Evolutionary conservation across 495 filamentous ascomycete genomes (phyloP).

Genomic region (Aspergillus panamensis): DNA sequence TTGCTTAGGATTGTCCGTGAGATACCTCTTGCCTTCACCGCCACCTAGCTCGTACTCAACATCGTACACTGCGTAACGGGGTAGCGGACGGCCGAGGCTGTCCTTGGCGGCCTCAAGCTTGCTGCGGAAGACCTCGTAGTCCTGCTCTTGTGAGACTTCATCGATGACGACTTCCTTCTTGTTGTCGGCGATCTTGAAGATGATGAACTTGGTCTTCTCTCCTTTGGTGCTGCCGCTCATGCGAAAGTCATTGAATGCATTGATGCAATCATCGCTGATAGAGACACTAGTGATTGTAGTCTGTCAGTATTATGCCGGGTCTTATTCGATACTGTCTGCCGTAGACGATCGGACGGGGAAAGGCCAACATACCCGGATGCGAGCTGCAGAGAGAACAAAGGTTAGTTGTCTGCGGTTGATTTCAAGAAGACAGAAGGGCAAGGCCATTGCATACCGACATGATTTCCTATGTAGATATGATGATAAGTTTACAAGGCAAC

Average conservation of each 20-base stretch:
- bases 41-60: slow-evolving; percentile 76
- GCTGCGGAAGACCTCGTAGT: slow-evolving; percentile 75
- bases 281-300: slow-evolving; percentile 57
- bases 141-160: slow-evolving; percentile 60
- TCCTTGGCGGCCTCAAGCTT: slow-evolving; percentile 68
- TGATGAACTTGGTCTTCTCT: slow-evolving; percentile 80
- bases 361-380: slow-evolving; percentile 42
- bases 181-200: slow-evolving; percentile 95
- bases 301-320: slow-evolving; percentile 21
- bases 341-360: slow-evolving; percentile 14
- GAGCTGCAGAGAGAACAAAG: slow-evolving; percentile 30
- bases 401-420: slow-evolving; percentile 14
- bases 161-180: slow-evolving; percentile 84
- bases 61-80: slow-evolving; percentile 91
- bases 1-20: not conserved
- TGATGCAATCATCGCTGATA: slow-evolving; percentile 75
- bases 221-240: slow-evolving; percentile 71
- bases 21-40: slow-evolving; percentile 79
- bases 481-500: slow-evolving; percentile 17
- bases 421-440: not conserved
- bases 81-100: slow-evolving; percentile 61
- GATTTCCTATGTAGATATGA: slow-evolving; percentile 29
- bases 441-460: slow-evolving; percentile 39
- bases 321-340: not conserved
- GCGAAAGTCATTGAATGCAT: slow-evolving; percentile 85